Conservation (phyloP, 306 rosid genomes). For the Alnus rubra region DNA sequence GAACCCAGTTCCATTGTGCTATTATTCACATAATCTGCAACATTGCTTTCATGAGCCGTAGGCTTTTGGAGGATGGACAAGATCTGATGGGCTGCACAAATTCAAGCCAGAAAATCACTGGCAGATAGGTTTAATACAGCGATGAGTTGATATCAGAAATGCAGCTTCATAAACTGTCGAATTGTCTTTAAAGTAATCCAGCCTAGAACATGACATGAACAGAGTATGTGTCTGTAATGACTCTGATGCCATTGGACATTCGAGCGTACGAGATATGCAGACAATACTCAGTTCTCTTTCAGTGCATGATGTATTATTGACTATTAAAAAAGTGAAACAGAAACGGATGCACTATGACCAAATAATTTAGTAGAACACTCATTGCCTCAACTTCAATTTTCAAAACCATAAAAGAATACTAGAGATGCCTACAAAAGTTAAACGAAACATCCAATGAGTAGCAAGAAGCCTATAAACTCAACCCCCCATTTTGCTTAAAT, state of each 20-base stretch:
- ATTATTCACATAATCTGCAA: conserved; percentile 32
- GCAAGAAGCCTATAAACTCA: background rate
- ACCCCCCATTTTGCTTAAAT: background rate
- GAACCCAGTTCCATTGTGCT: conserved; percentile 24
- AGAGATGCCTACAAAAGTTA: background rate
- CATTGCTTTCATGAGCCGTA: conserved; percentile 29
- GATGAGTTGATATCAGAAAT: conserved; percentile 22
- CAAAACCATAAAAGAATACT: background rate
- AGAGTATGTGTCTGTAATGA: background rate
- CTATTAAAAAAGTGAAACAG: background rate
- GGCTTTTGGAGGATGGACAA: conserved; percentile 69
- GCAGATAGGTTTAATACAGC: conserved; percentile 15
- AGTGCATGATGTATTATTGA: background rate
- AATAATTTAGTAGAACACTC: background rate
- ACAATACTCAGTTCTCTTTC: background rate
- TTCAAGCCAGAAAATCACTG: conserved; percentile 26
- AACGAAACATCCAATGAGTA: background rate
- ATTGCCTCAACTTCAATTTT: background rate
- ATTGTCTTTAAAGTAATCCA: background rate
- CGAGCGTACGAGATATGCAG: background rate
- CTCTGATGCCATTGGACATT: background rate
- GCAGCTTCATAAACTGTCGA: background rate
- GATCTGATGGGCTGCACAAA: conserved; percentile 70
- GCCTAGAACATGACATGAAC: background rate
- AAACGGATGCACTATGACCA: background rate